Percentiles rank a stretch among this genome's conserved stretches.
These are phyloP conservation scores for Neurospora hispaniola DNA, from an alignment of 495 filamentous ascomycete species.

Conservation along the genomic window DNA sequence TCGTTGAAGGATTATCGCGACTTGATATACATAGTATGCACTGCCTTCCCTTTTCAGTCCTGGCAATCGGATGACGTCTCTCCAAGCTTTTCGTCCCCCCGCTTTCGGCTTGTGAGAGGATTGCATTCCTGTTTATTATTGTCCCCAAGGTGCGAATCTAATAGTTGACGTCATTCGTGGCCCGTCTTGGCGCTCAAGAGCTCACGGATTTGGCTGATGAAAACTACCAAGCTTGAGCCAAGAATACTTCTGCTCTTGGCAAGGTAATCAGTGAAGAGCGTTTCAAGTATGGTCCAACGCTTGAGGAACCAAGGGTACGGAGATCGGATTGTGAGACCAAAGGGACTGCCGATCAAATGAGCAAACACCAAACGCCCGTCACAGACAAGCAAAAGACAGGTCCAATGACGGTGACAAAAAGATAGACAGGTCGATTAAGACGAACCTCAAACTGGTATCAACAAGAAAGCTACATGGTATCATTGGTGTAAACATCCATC, in stretches of 20 bases:
- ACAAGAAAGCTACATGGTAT: not conserved
- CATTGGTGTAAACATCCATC: not conserved
- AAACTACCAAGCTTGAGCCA: not conserved
- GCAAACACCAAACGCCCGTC: not conserved
- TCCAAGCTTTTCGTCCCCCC: not conserved
- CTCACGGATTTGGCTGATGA: not conserved
- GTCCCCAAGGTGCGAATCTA: not conserved
- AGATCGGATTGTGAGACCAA: not conserved
- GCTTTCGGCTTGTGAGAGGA: not conserved
- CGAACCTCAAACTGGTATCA: not conserved
- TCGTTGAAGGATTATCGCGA: not conserved
- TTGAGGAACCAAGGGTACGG: not conserved
- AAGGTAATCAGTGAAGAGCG: not conserved
- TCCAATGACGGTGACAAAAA: not conserved
- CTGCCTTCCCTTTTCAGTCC: fast-evolving
- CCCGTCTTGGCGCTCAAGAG: not conserved
- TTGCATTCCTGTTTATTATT: not conserved
- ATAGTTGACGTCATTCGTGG: not conserved
- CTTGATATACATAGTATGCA: not conserved
- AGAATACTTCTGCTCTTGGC: not conserved
- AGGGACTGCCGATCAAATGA: not conserved
- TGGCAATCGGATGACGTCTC: not conserved
- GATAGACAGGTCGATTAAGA: not conserved
- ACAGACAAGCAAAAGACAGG: not conserved
- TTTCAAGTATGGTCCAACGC: too few species aligned